Percentiles rank a stretch among this genome's conserved stretches.
Evolutionary conservation across 2,329 filamentous ascomycete genomes (phyloP).

Genomic region (Phyllosticta citribraziliensis): DNA sequence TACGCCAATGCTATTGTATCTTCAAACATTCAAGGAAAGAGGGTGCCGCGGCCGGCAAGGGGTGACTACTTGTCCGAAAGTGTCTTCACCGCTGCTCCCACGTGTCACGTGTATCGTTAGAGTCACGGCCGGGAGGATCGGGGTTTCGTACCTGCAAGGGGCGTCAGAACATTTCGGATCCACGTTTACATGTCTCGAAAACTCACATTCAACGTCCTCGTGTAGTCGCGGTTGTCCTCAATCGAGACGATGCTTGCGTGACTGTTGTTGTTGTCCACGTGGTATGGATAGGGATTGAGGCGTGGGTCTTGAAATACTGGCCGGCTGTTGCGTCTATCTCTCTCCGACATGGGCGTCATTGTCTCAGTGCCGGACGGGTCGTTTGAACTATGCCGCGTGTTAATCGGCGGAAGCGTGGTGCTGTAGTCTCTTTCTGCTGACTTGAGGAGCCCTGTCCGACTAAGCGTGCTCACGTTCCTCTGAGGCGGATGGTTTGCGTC

Average conservation of each 20-base stretch:
- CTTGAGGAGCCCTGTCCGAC: conserved; percentile 35
- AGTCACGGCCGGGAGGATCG: conserved; percentile 15
- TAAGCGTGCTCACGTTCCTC: conserved; percentile 39
- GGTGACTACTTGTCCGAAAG: conserved; percentile 2
- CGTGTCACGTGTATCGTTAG: background rate
- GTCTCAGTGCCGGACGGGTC: conserved; percentile 19
- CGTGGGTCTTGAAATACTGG: conserved; percentile 39
- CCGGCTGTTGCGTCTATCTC: conserved; percentile 30
- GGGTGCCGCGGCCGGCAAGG: conserved; percentile 7
- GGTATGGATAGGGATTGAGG: conserved; percentile 38
- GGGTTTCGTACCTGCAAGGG: conserved; percentile 22
- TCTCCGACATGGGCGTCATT: conserved; percentile 24
- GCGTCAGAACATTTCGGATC: conserved; percentile 11
- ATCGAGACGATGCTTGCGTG: conserved; percentile 37
- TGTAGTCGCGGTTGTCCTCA: conserved; percentile 39
- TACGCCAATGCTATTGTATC: conserved; percentile 12
- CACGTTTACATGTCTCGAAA: background rate
- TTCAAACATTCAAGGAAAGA: conserved; percentile 3
- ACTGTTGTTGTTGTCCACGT: conserved; percentile 37
- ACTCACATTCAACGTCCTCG: conserved; percentile 36
- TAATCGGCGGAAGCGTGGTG: conserved; percentile 18
- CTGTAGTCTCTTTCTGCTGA: conserved; percentile 18
- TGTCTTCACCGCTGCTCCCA: background rate
- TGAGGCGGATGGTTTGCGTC: conserved; percentile 20
- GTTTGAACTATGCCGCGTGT: conserved; percentile 18